Evolutionary conservation across 163 green algal genomes (phyloP).

Genomic region (Scenedesmus sp.): DNA sequence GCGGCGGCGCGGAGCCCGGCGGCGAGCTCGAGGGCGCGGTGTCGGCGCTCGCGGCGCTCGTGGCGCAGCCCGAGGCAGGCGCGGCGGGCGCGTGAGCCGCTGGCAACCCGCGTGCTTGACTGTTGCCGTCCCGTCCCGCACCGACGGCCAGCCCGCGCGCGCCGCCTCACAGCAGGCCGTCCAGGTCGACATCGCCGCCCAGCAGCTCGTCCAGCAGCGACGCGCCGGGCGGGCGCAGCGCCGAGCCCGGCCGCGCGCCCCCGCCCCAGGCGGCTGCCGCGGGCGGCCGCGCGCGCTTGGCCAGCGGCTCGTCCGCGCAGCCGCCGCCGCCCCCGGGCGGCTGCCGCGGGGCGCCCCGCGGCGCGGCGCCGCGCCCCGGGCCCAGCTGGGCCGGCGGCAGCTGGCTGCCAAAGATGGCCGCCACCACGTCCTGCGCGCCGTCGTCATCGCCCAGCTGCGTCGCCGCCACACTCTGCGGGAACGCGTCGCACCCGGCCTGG

Average conservation of each 20-base stretch:
- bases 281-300: too few species aligned
- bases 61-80: background rate
- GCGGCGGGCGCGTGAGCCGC: background rate
- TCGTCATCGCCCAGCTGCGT: background rate
- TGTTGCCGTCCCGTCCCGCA: too few species aligned
- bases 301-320: background rate
- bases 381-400: background rate
- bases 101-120: background rate
- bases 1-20: too few species aligned
- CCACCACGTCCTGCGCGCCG: constrained; percentile 13
- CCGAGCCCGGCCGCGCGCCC: too few species aligned
- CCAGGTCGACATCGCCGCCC: background rate
- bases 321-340: background rate
- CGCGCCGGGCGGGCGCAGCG: too few species aligned
- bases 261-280: too few species aligned
- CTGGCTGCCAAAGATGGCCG: constrained; percentile 36
- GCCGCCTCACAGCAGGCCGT: background rate
- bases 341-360: too few species aligned
- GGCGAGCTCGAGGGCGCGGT: background rate
- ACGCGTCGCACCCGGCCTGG: too few species aligned
- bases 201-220: constrained; percentile 26
- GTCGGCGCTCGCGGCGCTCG: background rate
- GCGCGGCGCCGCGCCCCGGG: background rate
- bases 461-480: too few species aligned
- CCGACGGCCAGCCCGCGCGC: too few species aligned